Percentiles rank a stretch among this genome's conserved stretches.
Evolutionary conservation across 169 alveolate species (phyloP).

Genomic region (Plasmodium vinckei): DNA sequence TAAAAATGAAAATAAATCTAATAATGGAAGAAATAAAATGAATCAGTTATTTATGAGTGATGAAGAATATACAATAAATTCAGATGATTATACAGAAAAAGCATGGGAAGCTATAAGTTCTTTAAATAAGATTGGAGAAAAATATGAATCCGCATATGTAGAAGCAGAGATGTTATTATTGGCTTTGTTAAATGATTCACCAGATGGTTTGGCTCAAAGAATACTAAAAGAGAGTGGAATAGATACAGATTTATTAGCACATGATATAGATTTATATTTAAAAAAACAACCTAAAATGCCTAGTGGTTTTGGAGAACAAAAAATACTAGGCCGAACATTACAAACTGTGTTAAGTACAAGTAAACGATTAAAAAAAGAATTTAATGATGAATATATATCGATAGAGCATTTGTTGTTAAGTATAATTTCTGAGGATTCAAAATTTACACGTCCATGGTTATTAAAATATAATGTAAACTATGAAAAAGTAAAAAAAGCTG

Average conservation of each 20-base stretch:
- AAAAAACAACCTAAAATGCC: conserved; percentile 88
- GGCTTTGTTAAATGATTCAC: conserved; percentile 82
- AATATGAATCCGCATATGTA: conserved; percentile 87
- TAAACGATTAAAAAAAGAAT: conserved; percentile 85
- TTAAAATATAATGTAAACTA: conserved; percentile 82
- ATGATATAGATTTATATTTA: conserved; percentile 86
- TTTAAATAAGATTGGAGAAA: conserved; percentile 85
- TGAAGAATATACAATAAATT: conserved; percentile 87
- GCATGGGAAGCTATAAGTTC: conserved; percentile 92
- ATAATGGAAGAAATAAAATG: too few species aligned
- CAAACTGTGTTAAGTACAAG: conserved; percentile 87
- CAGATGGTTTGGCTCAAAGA: conserved; percentile 85
- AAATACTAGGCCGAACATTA: conserved; percentile 88
- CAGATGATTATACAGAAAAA: conserved; percentile 90
- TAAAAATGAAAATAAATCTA: too few species aligned
- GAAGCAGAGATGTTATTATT: conserved; percentile 90
- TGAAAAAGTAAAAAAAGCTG: conserved; percentile 88
- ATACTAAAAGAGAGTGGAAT: conserved; percentile 82
- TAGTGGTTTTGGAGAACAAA: conserved; percentile 91
- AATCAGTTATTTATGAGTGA: conserved; percentile 53
- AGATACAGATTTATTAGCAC: conserved; percentile 82
- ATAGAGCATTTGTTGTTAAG: conserved; percentile 89
- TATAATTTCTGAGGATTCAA: conserved; percentile 89
- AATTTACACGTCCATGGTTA: conserved; percentile 88
- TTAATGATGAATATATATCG: conserved; percentile 87